Base-by-base conservation (phyloP, 2,329 filamentous ascomycete genomes). In the Venturia oleaginea region DNA sequence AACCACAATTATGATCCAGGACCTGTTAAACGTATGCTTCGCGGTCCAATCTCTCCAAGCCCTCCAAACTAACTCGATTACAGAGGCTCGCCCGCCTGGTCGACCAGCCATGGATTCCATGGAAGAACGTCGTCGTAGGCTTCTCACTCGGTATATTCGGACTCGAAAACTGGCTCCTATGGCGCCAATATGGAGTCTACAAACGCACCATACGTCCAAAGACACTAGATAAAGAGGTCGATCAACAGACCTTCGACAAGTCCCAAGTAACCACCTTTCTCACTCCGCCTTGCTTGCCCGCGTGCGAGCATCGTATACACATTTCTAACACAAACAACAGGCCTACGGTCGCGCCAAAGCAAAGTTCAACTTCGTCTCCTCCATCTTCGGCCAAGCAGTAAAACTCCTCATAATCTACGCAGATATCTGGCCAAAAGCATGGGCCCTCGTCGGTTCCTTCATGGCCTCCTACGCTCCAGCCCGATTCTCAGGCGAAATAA, bases 331-430 rank as follows among this genome's bases (percentile, higher is more conserved):
- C 42, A 42, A 4, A 34, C 65, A 43, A 30, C 72, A 88, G 84
- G 90, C 89, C 71, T 99, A 99, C 76, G 92, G 93, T 72, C 90
- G 94, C 72, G 92, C 93, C 73, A 99, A 99, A 80, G 91, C 92
- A 68, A 89, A 92, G 78, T 99, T 92, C 78, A 83, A 86, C 74
- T 87, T 96, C 77, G 74, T 94, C 74, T 89, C 84, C 71, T 88
- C 86, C 77, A 82, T 97, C 72, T 96, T 89, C 80, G 85, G 87
- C 74, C 92, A 96, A 78, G 79, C 92, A 70, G 92, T 96, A 78
- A 96, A 95, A 73, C 80, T 96, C 71, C 87, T 86, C 68, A 91
- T 96, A 73, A 91, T 97, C 78, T 89, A 94, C 75, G 92, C 86
- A 78, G 90, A 99, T 78, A 81, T 95, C 67, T 88, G 97, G 67